Percentiles rank a stretch among this genome's conserved stretches.
Evolutionary conservation across 306 rosid genomes (phyloP).

Genomic region (Vicia sativa): DNA sequence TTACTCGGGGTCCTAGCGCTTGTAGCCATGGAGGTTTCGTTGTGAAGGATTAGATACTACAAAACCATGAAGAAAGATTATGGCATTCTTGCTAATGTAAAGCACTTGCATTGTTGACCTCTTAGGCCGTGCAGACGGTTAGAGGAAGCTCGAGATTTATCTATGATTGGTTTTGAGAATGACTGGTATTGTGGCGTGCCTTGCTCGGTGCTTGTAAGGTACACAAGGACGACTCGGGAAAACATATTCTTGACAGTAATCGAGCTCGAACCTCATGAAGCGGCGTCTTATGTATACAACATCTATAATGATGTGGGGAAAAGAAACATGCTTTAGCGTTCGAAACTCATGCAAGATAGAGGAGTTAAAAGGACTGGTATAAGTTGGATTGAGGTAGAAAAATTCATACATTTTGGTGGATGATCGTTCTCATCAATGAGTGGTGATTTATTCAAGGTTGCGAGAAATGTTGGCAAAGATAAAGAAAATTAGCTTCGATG

Average conservation of each 20-base stretch:
- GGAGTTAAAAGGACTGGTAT: slow-evolving; percentile 67
- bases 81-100: slow-evolving; percentile 46
- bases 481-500: slow-evolving; percentile 26
- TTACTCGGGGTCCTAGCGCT: slow-evolving; percentile 62
- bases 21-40: slow-evolving; percentile 70
- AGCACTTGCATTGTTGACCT: slow-evolving; percentile 65
- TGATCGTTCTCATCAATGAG: slow-evolving; percentile 54
- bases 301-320: slow-evolving; percentile 51
- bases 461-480: slow-evolving; percentile 46
- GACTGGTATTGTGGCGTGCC: slow-evolving; percentile 66
- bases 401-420: slow-evolving; percentile 54
- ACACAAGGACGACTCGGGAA: slow-evolving; percentile 50
- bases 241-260: slow-evolving; percentile 52
- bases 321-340: slow-evolving; percentile 45
- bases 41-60: slow-evolving; percentile 55
- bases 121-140: slow-evolving; percentile 60
- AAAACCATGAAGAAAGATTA: slow-evolving; percentile 51
- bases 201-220: slow-evolving; percentile 63
- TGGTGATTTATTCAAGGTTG: slow-evolving; percentile 48
- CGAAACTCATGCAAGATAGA: slow-evolving; percentile 49
- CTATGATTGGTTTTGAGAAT: slow-evolving; percentile 40
- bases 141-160: slow-evolving; percentile 53
- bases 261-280: slow-evolving; percentile 58
- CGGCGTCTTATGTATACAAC: slow-evolving; percentile 62
- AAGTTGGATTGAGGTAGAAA: slow-evolving; percentile 67